Evolutionary conservation across 2,329 filamentous ascomycete species (phyloP), one percentile per base, ranked within the genome.

Genomic region (Blumeria graminis): DNA sequence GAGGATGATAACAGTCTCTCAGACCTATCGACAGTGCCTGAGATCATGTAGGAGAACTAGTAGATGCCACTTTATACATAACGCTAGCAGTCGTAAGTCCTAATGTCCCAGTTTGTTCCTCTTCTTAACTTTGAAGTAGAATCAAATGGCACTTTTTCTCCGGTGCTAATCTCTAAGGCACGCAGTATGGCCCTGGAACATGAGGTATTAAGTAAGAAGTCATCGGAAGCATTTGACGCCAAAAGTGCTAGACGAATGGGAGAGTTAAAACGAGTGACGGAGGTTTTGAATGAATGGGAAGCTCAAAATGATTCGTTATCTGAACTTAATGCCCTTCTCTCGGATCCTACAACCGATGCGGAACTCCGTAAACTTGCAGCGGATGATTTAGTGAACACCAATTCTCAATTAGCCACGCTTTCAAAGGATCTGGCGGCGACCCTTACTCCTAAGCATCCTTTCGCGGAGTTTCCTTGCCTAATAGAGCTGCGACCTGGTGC

Each of bases 401-500:
- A 75, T 14, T 69, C 74, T 6, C 72, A 76, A 57, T 75, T 95
- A 28, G 73, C 76, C 2, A 66, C 70, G 0, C 76, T 93, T 32
- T 80, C 80, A 0, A 74, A 74, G 39, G 77, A 76, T 38, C 75
- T 98, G 46, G 86, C 86, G 32, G 78, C 76, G 22, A 80, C 84
- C 50, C 75, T 98, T 56, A 84, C 94, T 14, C 92, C 92, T 0
- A 78, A 80, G 43, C 89, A 98, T 67, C 86, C 89, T 2, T 98
- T 95, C 66, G 86, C 86, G 35, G 77, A 87, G 60, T 76, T 96
- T 62, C 87, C 89, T 56, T 96, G 90, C 68, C 76, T 98, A 60
- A 71, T 98, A 45, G 92, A 98, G 70, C 84, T 98, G 58, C 79
- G 89, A 0, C 92, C 92, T 0, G 92, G 92, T 0, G 89, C 88